These are phyloP conservation scores for Pseudophaeomoniella oleicola DNA, from an alignment of 2,329 filamentous ascomycete species.

Conservation along the genomic window DNA sequence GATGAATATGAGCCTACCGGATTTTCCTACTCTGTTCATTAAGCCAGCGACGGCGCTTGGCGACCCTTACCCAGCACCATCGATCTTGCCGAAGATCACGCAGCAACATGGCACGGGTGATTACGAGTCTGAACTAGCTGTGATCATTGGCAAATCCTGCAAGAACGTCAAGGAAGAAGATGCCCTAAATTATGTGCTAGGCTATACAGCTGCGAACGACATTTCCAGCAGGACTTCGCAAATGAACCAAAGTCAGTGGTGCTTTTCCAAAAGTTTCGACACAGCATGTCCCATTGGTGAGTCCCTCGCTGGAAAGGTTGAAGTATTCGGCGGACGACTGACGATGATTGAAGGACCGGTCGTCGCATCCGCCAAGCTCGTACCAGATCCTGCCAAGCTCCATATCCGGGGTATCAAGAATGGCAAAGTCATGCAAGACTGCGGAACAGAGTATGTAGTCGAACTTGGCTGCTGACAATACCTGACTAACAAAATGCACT, in stretches of 20 bases:
- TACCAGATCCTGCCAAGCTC: constrained; percentile 18
- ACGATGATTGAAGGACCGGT: no score
- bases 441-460: constrained; percentile 18
- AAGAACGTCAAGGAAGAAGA: constrained; percentile 21
- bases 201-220: constrained; percentile 26
- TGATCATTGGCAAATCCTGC: constrained; percentile 21
- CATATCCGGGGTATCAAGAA: constrained; percentile 20
- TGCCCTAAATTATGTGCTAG: constrained; percentile 25
- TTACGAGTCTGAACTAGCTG: constrained; percentile 25
- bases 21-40: constrained; percentile 22
- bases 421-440: constrained; percentile 22
- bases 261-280: constrained; percentile 26
- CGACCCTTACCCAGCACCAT: constrained; percentile 16
- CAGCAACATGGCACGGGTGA: constrained; percentile 23
- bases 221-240: constrained; percentile 23
- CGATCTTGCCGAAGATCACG: constrained; percentile 18
- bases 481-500: no score
- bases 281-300: constrained; percentile 23
- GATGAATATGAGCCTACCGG: constrained; percentile 21
- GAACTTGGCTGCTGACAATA: no score
- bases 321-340: no score
- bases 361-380: constrained; percentile 16
- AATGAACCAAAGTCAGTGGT: constrained; percentile 24
- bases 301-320: no score
- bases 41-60: constrained; percentile 23